These are phyloP conservation scores for Suillus bovinus DNA, from an alignment of 768 basidiomycete species.

Conservation along the genomic window DNA sequence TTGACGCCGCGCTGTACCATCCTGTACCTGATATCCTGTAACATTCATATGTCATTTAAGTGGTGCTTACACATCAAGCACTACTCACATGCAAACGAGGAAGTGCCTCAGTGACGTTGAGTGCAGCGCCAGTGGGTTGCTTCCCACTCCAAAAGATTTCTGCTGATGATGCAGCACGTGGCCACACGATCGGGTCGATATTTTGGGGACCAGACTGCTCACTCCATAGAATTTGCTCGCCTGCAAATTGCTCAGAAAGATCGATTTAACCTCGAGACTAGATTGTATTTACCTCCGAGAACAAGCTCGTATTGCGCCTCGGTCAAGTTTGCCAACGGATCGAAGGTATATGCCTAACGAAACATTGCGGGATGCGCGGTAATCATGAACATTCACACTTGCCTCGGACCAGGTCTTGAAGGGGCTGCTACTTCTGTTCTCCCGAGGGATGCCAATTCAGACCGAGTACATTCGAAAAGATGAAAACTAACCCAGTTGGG, in stretches of 20 bases:
- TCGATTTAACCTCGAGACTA: neutral
- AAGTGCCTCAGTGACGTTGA: slow-evolving; percentile 48
- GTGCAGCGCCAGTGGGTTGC: slow-evolving; percentile 27
- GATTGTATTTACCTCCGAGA: slow-evolving; percentile 55
- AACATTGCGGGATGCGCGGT: slow-evolving; percentile 21
- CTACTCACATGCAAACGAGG: slow-evolving; percentile 56
- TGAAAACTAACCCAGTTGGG: slow-evolving; percentile 39
- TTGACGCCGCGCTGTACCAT: slow-evolving; percentile 61
- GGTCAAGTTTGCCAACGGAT: slow-evolving; percentile 62
- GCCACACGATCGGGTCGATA: slow-evolving; percentile 71
- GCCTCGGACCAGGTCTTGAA: slow-evolving; percentile 83
- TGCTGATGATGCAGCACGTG: slow-evolving; percentile 66
- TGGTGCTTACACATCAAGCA: slow-evolving; percentile 22
- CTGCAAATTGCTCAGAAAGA: slow-evolving; percentile 25
- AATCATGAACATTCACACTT: slow-evolving; percentile 9
- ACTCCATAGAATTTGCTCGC: slow-evolving; percentile 70
- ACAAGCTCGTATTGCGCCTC: slow-evolving; percentile 51
- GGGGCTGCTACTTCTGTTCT: slow-evolving; percentile 57
- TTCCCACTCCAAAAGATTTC: slow-evolving; percentile 77
- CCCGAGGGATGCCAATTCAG: slow-evolving; percentile 3
- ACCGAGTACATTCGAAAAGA: neutral
- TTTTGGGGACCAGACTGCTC: slow-evolving; percentile 71
- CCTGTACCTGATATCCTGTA: slow-evolving; percentile 44
- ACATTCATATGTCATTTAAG: neutral
- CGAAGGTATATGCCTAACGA: slow-evolving; percentile 62